phyloP scores from a whole-genome alignment of 441 rosid genomes.

The Aleurites moluccanus region DNA sequence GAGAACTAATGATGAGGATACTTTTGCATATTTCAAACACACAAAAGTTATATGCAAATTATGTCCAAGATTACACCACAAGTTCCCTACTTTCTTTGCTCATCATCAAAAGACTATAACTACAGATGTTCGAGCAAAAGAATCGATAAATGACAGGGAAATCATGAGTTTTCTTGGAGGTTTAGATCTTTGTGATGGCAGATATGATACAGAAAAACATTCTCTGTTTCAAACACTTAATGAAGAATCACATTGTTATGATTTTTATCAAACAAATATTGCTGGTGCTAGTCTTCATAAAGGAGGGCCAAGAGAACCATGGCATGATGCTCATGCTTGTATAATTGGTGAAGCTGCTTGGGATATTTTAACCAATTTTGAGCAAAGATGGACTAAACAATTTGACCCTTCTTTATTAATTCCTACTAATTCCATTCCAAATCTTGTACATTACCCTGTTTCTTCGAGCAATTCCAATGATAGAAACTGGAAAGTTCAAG shows the following conservation, averaged over 20 bases:
- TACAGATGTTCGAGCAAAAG: slow-evolving; percentile 43
- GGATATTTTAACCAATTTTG: slow-evolving; percentile 70
- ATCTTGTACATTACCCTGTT: slow-evolving; percentile 30
- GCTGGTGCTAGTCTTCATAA: slow-evolving; percentile 60
- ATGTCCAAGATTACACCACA: slow-evolving; percentile 70
- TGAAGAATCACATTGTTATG: slow-evolving; percentile 39
- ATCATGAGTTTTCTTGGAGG: slow-evolving; percentile 85
- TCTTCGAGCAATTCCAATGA: slow-evolving; percentile 33
- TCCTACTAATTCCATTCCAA: slow-evolving; percentile 38
- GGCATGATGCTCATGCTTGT: slow-evolving; percentile 85
- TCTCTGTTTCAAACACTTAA: slow-evolving; percentile 68
- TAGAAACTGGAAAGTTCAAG: slow-evolving; percentile 75
- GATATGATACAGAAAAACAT: slow-evolving; percentile 77
- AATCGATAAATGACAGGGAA: slow-evolving; percentile 44
- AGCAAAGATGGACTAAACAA: slow-evolving; percentile 85
- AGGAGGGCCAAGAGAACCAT: slow-evolving; percentile 94
- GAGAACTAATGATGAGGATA: slow-evolving; percentile 75
- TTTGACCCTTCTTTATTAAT: slow-evolving; percentile 57
- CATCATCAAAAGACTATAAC: slow-evolving; percentile 90
- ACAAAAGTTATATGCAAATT: slow-evolving; percentile 65
- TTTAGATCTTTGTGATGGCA: slow-evolving; percentile 78
- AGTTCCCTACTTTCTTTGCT: slow-evolving; percentile 74
- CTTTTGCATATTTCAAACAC: slow-evolving; percentile 63
- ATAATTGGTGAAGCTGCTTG: slow-evolving; percentile 71
- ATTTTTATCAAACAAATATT: slow-evolving; percentile 74